phyloP scores from a whole-genome alignment of 75 land plant genomes.

The Pseudotsuga menziesii region DNA sequence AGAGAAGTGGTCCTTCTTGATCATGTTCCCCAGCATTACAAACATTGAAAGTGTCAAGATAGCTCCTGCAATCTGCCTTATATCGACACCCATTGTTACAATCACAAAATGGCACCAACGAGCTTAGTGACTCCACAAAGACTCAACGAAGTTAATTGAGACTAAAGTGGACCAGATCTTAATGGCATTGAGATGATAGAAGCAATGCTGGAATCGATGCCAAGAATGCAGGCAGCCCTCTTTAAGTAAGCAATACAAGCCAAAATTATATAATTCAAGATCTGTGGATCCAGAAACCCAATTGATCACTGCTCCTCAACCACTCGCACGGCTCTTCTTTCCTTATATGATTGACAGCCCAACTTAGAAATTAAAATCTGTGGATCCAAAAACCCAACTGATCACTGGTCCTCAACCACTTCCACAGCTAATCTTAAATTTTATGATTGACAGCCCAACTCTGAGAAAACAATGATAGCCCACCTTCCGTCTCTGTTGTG shows the following conservation, averaged over 20 bases:
- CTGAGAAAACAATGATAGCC: neutral
- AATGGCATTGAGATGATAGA: neutral
- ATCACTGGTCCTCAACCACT: neutral
- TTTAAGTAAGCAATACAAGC: neutral
- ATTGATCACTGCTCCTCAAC: neutral
- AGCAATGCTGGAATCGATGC: neutral
- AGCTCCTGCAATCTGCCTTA: conserved; percentile 59
- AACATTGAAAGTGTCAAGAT: conserved; percentile 66
- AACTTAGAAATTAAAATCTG: neutral
- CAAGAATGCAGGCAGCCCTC: neutral
- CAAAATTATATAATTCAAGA: neutral
- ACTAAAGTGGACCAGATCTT: neutral
- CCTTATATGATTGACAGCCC: neutral
- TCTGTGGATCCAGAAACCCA: conserved; percentile 1
- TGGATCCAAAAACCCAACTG: neutral
- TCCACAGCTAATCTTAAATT: neutral
- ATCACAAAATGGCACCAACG: neutral
- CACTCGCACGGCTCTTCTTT: neutral
- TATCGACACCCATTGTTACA: conserved; percentile 44
- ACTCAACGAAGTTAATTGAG: neutral
- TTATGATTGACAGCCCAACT: neutral
- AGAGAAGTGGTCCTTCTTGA: conserved; percentile 69
- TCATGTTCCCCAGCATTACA: conserved; percentile 73
- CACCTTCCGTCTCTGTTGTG: too few species aligned
- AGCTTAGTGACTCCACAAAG: neutral